Evolutionary conservation across 495 filamentous ascomycete genomes (phyloP), one percentile per base, ranked within the genome.

Genomic region (Neurospora terricola): DNA sequence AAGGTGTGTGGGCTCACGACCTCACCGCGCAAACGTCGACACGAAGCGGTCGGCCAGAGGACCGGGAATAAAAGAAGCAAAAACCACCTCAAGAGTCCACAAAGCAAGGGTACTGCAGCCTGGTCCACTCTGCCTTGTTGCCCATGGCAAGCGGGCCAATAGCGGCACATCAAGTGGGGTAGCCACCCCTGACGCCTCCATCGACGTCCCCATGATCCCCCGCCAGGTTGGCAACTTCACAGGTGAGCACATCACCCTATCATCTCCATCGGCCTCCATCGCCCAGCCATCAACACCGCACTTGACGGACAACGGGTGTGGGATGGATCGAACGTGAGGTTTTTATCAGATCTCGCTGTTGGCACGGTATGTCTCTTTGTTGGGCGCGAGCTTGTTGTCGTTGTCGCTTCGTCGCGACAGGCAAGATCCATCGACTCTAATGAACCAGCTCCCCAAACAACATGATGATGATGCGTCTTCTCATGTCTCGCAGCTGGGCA

Each of bases 121-220:
- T 69, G 42, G 45, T 40, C 74, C 71, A 34, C 34, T 42, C 27
- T 73, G 45, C 77, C 42, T 75, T 70, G 70, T 45, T 59, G 69
- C 40, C 69, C 39, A 70, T 54, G 45, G 66, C 70, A 73, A 38
- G 54, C 14, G 4, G 3, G 30, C 77, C 77, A 77, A 79, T 77
- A 70, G 45, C 72, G 76, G 76, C 74, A 77, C 71, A 72, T 70
- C 6, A 59, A 23, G 69, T 69, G 76, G 75, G 71, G 59, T 66
- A 66, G 12, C 27, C 36, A 42, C 43, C 72, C 75, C 68, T 77
- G 70, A 69, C 72, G 74, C 75, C 75, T 70, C 75, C 72, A 76
- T 76, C 72, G 69, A 72, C 72, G 21, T 38, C 38, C 43, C 69
- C 21, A 37, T 38, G 43, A 38, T 66, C 39, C 72, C 66, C 72